These are phyloP conservation scores for Penicillium sp. DNA, from an alignment of 2,329 filamentous ascomycete species.

Conservation along the genomic window DNA sequence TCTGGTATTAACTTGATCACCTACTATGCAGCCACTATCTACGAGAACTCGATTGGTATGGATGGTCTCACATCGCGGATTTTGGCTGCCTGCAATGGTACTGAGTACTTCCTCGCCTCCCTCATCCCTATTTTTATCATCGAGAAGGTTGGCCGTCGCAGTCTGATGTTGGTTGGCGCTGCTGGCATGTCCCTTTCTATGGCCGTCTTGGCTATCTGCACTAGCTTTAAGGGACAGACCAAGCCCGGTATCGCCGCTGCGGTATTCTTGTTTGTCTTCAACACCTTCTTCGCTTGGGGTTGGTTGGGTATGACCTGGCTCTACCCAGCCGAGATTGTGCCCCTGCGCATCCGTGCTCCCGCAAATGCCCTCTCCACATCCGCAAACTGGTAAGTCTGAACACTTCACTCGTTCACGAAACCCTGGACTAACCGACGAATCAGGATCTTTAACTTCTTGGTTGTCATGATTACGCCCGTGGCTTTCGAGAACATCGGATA, in stretches of 20 bases:
- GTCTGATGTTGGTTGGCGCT: slow-evolving; percentile 70
- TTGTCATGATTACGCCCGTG: slow-evolving; percentile 64
- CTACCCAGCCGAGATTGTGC: slow-evolving; percentile 60
- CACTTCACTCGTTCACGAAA: background rate
- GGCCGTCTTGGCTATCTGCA: slow-evolving; percentile 55
- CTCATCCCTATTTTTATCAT: slow-evolving; percentile 52
- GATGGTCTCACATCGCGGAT: slow-evolving; percentile 45
- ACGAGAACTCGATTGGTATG: slow-evolving; percentile 45
- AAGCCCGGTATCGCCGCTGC: slow-evolving; percentile 45
- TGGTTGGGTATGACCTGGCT: slow-evolving; percentile 64
- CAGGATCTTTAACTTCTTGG: slow-evolving; percentile 58
- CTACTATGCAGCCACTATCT: slow-evolving; percentile 47
- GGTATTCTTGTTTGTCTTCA: slow-evolving; percentile 63
- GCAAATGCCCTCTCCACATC: slow-evolving; percentile 24
- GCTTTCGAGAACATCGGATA: slow-evolving; percentile 56
- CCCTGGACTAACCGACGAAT: background rate
- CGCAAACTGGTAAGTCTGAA: slow-evolving; percentile 13
- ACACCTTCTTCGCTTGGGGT: slow-evolving; percentile 60
- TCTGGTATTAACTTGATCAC: slow-evolving; percentile 47
- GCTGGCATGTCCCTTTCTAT: slow-evolving; percentile 65
- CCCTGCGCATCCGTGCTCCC: slow-evolving; percentile 34
- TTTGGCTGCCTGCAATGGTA: slow-evolving; percentile 55
- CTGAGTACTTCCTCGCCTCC: slow-evolving; percentile 55
- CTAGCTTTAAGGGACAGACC: slow-evolving; percentile 36
- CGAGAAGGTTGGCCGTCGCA: slow-evolving; percentile 56